These are phyloP conservation scores for Sungouiozyma ichnusensis DNA, from an alignment of 805 yeast genomes.

Conservation along the genomic window DNA sequence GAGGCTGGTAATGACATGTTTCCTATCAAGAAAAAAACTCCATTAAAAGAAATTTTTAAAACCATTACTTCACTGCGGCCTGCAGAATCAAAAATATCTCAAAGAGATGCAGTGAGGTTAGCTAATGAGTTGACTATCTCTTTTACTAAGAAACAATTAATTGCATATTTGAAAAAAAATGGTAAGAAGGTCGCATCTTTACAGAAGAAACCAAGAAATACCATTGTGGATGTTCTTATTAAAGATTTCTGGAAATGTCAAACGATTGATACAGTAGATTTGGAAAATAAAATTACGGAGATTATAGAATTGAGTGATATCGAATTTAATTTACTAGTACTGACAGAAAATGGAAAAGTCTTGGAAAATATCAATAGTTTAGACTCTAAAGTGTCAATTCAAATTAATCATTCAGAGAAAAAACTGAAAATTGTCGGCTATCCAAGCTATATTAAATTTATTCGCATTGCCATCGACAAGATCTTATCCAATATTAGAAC, in stretches of 20 bases:
- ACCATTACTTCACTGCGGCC: conserved; percentile 24
- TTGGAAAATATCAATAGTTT: conserved; percentile 23
- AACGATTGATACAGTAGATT: neutral
- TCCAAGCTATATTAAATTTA: conserved; percentile 17
- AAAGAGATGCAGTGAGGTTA: conserved; percentile 13
- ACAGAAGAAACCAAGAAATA: conserved; percentile 5
- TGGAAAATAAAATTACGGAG: neutral
- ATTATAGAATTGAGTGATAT: conserved; percentile 3
- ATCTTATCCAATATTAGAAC: conserved; percentile 18
- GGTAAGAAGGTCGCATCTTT: conserved; percentile 1
- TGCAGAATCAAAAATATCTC: conserved; percentile 11
- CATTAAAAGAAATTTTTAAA: conserved; percentile 18
- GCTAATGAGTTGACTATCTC: conserved; percentile 13
- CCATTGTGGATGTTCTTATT: conserved; percentile 10
- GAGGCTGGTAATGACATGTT: conserved; percentile 11
- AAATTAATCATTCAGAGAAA: conserved; percentile 6
- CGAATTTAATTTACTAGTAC: conserved; percentile 12
- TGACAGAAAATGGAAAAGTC: conserved; percentile 27
- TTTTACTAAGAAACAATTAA: conserved; percentile 22
- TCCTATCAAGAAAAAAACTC: conserved; percentile 16
- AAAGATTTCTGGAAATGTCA: conserved; percentile 15
- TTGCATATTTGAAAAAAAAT: conserved; percentile 12
- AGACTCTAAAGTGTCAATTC: conserved; percentile 9
- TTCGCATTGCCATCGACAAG: conserved; percentile 22
- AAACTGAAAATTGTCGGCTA: conserved; percentile 8